Evolutionary conservation across 441 rosid species (phyloP), one percentile per base, ranked within the genome.

Genomic region (Erysimum pusillum): DNA sequence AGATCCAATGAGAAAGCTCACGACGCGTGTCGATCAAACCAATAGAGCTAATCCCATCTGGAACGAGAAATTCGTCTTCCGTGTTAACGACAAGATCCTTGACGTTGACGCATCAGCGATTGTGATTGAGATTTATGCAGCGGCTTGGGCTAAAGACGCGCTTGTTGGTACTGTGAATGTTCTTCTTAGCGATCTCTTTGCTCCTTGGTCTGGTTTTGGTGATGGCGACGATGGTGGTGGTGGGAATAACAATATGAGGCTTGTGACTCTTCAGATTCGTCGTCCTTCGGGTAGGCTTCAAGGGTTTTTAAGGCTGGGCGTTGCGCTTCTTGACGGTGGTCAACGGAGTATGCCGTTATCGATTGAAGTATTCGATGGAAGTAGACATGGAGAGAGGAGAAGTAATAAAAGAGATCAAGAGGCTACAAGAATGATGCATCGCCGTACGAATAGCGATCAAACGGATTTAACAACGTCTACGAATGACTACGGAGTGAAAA

Each of bases 251-350:
- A 82, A 82, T 49, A 85, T 84, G 86, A 77, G 89, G 32, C 85
- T 87, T 46, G 91, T 90, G 13, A 85, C 97, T 10, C 89, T 96
- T 17, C 97, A 93, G 76, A 77, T 96, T 9, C 92, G 94, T 28
- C 95, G 98, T 0, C 97, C 97, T 0, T 93, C 97, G 0, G 98
- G 99, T 1, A 85, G 98, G 22, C 97, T 97, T 0, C 97, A 91
- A 17, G 99, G 98, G 14, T 86, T 94, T 15, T 77, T 96, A 25
- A 88, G 91, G 35, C 62, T 96, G 77, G 93, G 98, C 0, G 88
- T 91, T 11, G 84, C 90, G 22, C 87, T 96, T 32, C 73, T 91
- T 4, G 94, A 91, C 41, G 87, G 82, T 59, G 83, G 91, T 13
- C 89, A 86, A 80, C 85, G 90, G 0, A 93, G 97, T 82, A 83